A percentile compares a stretch with the other conserved stretches of the same genome.
Evolutionary conservation across 169 alveolate species (phyloP).

Genomic region (Cryptosporidium muris): DNA sequence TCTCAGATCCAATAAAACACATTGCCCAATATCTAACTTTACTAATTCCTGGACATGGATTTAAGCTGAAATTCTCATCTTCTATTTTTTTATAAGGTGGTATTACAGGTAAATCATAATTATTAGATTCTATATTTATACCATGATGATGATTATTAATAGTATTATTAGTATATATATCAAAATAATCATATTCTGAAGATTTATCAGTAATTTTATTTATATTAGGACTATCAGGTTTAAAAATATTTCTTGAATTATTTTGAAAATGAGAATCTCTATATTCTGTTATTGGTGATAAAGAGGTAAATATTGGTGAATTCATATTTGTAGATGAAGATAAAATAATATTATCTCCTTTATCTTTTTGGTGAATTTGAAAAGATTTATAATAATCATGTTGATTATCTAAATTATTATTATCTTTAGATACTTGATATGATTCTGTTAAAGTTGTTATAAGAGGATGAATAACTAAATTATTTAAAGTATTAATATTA

Average conservation of each 20-base stretch:
- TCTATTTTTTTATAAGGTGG: constrained; percentile 17
- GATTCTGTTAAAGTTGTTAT: constrained; percentile 27
- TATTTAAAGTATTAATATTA: neutral
- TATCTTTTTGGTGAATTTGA: too few relatives aligned
- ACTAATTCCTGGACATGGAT: constrained; percentile 60
- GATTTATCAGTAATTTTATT: neutral
- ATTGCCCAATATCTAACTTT: constrained; percentile 71
- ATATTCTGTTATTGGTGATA: neutral
- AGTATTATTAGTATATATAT: neutral
- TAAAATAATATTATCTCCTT: too few relatives aligned
- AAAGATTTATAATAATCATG: neutral
- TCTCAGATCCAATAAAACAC: constrained; percentile 69
- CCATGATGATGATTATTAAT: neutral
- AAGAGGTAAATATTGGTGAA: too few relatives aligned
- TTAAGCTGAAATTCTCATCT: constrained; percentile 28
- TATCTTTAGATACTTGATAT: neutral
- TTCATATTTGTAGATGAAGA: too few relatives aligned
- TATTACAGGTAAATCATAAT: constrained; percentile 7
- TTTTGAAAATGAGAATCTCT: constrained; percentile 6
- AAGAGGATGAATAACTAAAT: constrained; percentile 26
- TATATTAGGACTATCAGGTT: neutral
- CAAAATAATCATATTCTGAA: neutral
- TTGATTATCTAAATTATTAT: neutral
- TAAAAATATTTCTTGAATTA: neutral
- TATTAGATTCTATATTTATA: neutral